Conservation (phyloP, 2,329 filamentous ascomycete species). For the Cyphellophora europaea region DNA sequence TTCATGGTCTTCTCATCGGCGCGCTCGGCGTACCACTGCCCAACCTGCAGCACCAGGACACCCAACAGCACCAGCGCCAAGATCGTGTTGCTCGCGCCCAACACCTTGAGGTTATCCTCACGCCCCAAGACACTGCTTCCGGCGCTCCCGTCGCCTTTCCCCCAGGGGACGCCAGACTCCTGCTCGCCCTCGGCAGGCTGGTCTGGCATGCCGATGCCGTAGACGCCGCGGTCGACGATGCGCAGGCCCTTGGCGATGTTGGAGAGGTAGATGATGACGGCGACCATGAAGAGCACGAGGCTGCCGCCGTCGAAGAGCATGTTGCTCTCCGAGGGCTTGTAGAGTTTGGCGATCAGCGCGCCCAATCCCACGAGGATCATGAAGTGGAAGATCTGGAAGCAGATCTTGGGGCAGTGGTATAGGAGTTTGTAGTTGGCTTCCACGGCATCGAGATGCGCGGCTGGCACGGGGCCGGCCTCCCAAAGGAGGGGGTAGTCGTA, state of each 20-base stretch:
- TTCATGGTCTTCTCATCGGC: slow-evolving; percentile 75
- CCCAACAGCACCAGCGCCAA: slow-evolving; percentile 85
- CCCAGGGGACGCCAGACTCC: slow-evolving; percentile 23
- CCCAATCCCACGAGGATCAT: slow-evolving; percentile 79
- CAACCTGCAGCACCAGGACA: slow-evolving; percentile 84
- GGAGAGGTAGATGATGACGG: slow-evolving; percentile 83
- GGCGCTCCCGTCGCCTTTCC: slow-evolving; percentile 24
- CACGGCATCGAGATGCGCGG: slow-evolving; percentile 70
- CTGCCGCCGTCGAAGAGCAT: slow-evolving; percentile 81
- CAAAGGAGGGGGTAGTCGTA: slow-evolving; percentile 56
- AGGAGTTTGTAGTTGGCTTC: slow-evolving; percentile 87
- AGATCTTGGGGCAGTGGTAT: slow-evolving; percentile 82
- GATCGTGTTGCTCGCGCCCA: slow-evolving; percentile 93
- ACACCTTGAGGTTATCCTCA: slow-evolving; percentile 82
- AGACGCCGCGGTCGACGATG: slow-evolving; percentile 66
- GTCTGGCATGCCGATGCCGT: slow-evolving; percentile 32
- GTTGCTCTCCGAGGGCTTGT: slow-evolving; percentile 86
- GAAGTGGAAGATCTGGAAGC: slow-evolving; percentile 88
- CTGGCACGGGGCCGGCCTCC: slow-evolving; percentile 30
- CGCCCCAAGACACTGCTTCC: slow-evolving; percentile 56
- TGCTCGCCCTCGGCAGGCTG: slow-evolving; percentile 29
- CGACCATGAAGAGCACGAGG: slow-evolving; percentile 69
- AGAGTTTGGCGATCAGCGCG: slow-evolving; percentile 89
- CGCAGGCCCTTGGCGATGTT: slow-evolving; percentile 95
- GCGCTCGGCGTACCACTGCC: slow-evolving; percentile 96